These are phyloP conservation scores for Penstemon newberryi DNA, from an alignment of 257 asterid genomes.

Conservation along the genomic window DNA sequence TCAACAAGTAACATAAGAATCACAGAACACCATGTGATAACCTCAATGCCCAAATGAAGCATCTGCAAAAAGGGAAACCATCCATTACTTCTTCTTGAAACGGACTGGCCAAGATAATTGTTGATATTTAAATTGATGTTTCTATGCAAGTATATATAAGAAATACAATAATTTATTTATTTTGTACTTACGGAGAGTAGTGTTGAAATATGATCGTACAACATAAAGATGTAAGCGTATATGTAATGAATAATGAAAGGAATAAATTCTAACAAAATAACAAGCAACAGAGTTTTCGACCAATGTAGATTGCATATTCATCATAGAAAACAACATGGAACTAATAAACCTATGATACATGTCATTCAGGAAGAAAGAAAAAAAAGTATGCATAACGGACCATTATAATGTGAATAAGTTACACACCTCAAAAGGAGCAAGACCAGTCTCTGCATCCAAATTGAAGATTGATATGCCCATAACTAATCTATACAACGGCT, in stretches of 20 bases:
- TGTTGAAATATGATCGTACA: constrained; percentile 4
- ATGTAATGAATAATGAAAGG: constrained; percentile 1
- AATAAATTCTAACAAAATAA: neutral
- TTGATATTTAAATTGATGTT: neutral
- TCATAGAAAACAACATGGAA: neutral
- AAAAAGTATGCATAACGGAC: neutral
- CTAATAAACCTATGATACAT: neutral
- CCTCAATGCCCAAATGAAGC: constrained; percentile 55
- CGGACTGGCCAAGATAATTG: constrained; percentile 6
- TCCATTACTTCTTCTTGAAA: constrained; percentile 10
- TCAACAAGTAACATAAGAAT: constrained; percentile 61
- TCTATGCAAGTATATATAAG: neutral
- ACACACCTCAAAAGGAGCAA: constrained; percentile 81
- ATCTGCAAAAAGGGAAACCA: constrained; percentile 48
- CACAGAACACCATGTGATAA: constrained; percentile 73
- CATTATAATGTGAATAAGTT: constrained; percentile 22
- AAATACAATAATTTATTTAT: neutral
- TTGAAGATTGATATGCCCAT: constrained; percentile 63
- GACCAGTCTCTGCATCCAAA: constrained; percentile 50
- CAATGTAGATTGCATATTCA: neutral
- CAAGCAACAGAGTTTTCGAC: neutral
- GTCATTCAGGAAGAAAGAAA: no score
- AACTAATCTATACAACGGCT: constrained; percentile 63
- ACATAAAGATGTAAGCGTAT: neutral
- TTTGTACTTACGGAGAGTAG: neutral